These are phyloP conservation scores for Aristolochia contorta DNA, from an alignment of 164 flowering plant species.

Conservation along the genomic window DNA sequence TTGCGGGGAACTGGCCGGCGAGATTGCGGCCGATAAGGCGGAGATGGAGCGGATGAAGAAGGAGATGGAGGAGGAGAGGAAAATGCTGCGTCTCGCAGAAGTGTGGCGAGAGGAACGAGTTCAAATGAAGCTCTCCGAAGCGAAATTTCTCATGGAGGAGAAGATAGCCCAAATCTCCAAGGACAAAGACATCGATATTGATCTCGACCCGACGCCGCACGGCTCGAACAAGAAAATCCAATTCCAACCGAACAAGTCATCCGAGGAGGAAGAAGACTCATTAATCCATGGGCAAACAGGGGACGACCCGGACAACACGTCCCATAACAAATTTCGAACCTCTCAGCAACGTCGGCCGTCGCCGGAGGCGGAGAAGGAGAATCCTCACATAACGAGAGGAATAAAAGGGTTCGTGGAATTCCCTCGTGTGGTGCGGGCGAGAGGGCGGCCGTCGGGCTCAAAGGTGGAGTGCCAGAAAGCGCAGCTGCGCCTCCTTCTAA, in stretches of 20 bases:
- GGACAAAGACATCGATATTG: background rate
- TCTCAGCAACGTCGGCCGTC: constrained; percentile 6
- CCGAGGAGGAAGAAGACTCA: constrained; percentile 4
- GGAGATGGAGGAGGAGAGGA: constrained; percentile 14
- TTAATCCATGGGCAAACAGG: background rate
- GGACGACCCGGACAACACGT: background rate
- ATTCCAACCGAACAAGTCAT: background rate
- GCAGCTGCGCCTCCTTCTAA: constrained; percentile 52
- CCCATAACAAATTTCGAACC: background rate
- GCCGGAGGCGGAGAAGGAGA: constrained; percentile 12
- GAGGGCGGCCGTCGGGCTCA: constrained; percentile 45
- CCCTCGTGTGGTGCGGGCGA: constrained; percentile 53
- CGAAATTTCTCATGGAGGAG: constrained; percentile 9
- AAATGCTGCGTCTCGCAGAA: constrained; percentile 14
- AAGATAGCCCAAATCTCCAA: constrained; percentile 3
- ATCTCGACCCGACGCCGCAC: background rate
- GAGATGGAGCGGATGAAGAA: constrained; percentile 12
- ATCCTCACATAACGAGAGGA: constrained; percentile 16
- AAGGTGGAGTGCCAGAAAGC: constrained; percentile 71
- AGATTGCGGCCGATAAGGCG: constrained; percentile 4
- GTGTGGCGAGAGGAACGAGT: constrained; percentile 14
- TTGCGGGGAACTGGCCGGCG: constrained; percentile 4
- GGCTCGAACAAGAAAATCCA: background rate
- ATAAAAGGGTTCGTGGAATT: constrained; percentile 49
- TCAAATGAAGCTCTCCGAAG: constrained; percentile 14